Conservation (phyloP, 2,329 filamentous ascomycete species). For the Apiospora hydei region DNA sequence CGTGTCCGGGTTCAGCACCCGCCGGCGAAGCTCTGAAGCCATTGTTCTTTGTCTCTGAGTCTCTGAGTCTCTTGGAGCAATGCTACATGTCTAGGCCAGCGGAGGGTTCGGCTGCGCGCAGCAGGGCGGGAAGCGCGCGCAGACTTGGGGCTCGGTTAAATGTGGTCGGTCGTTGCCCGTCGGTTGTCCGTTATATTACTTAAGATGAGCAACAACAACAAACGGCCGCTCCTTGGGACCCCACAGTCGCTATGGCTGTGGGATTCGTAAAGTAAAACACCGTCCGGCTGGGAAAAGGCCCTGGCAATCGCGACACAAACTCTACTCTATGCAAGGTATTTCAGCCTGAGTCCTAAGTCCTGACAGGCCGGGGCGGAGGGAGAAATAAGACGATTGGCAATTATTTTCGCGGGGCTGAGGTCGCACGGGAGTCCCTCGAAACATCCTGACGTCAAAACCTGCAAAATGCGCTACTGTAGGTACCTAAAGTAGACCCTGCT, state of each 20-base stretch:
- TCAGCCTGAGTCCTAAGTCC: background rate
- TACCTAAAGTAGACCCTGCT: conserved; percentile 8
- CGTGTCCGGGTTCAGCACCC: conserved; percentile 37
- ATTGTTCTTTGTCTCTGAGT: conserved; percentile 28
- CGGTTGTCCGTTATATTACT: background rate
- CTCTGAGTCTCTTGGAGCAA: conserved; percentile 17
- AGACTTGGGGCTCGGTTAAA: background rate
- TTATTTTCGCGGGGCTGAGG: conserved; percentile 15
- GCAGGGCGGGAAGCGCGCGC: conserved; percentile 6
- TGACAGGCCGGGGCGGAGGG: background rate
- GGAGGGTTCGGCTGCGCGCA: background rate
- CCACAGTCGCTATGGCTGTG: conserved; percentile 4
- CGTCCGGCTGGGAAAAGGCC: background rate
- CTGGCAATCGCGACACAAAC: background rate
- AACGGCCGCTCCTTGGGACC: background rate
- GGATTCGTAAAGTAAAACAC: background rate
- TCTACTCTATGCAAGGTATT: background rate
- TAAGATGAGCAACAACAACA: conserved; percentile 2
- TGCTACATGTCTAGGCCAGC: conserved; percentile 37
- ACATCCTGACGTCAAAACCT: conserved; percentile 19
- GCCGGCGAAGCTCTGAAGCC: conserved; percentile 42
- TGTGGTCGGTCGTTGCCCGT: background rate
- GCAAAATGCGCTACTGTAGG: background rate
- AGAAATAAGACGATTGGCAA: background rate
- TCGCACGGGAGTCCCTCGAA: conserved; percentile 12